Percentiles rank a stretch among this genome's conserved stretches.
Evolutionary conservation across 108 stramenopile genomes (phyloP).

Genomic region (Aurantiochytrium sp.): DNA sequence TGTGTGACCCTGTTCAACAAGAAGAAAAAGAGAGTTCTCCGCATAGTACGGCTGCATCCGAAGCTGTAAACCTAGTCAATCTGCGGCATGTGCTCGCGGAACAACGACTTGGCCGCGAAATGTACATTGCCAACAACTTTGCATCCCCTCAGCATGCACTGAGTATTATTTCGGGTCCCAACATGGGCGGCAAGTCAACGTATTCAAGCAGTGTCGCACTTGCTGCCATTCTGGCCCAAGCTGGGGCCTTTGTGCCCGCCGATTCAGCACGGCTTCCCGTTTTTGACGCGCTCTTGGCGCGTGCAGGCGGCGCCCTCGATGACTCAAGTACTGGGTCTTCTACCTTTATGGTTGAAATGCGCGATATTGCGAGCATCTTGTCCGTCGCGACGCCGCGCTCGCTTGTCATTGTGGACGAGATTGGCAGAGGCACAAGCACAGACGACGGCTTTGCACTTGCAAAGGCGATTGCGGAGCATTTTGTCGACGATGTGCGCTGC

Average conservation of each 20-base stretch:
- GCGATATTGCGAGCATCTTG: conserved; percentile 35
- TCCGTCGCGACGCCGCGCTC: conserved; percentile 3
- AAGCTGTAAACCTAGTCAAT: not conserved
- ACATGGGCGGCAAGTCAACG: conserved; percentile 51
- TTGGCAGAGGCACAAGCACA: conserved; percentile 46
- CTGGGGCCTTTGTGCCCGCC: conserved; percentile 43
- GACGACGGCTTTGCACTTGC: conserved; percentile 50
- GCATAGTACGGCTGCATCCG: not conserved
- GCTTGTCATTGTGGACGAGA: conserved; percentile 47
- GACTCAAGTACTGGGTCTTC: conserved; percentile 34
- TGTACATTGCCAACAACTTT: not conserved
- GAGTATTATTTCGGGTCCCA: conserved; percentile 40
- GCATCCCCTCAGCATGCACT: not conserved
- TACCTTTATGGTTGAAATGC: conserved; percentile 50
- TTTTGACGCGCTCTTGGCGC: conserved; percentile 30
- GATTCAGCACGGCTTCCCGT: conserved; percentile 26
- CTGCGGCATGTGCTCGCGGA: not conserved
- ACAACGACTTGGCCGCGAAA: not conserved
- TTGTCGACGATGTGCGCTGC: not conserved
- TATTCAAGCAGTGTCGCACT: conserved; percentile 37
- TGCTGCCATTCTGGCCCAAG: conserved; percentile 43
- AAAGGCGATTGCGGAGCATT: conserved; percentile 41
- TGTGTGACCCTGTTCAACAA: not conserved
- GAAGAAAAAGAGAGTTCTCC: not conserved
- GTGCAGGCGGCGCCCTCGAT: conserved; percentile 25